Evolutionary conservation across 2,329 filamentous ascomycete species (phyloP), one percentile per base, ranked within the genome.

Genomic region (Apiospora saccharicola): DNA sequence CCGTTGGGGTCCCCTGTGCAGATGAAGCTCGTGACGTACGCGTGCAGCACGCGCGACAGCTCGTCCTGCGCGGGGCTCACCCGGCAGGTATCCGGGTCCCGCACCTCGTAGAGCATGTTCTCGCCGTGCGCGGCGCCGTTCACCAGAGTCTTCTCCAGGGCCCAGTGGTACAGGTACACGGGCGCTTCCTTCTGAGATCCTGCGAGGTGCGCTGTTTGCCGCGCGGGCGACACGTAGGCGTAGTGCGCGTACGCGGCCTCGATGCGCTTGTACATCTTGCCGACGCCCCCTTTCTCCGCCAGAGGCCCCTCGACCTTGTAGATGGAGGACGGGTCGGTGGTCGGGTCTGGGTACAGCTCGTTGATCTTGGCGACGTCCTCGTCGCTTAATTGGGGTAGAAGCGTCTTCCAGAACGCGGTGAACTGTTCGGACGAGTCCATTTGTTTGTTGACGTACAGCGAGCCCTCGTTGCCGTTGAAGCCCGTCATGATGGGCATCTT

Each of bases 231-330:
- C 0, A 87, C 83, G 70, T 89, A 89, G 0, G 87, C 87, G 70
- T 88, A 90, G 72, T 89, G 85, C 0, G 83, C 87, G 64, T 89
- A 90, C 0, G 87, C 86, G 2, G 85, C 85, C 73, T 89, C 87
- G 3, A 88, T 81, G 2, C 87, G 86, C 72, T 86, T 88, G 76
- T 87, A 90, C 77, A 89, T 86, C 0, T 82, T 70, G 0, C 88
- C 88, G 0, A 89, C 79, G 5, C 76, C 71, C 30, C 53, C 30
- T 0, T 78, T 81, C 61, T 87, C 85, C 26, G 3, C 76, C 72
- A 1, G 73, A 78, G 0, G 74, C 0, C 53, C 53, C 16, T 37
- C 53, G 6, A 61, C 53, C 4, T 22, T 37, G 71, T 85, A 86
- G 0, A 76, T 76, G 0, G 83, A 85, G 8, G 78, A 76, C 0